Base-by-base conservation (phyloP, 176 grass and related monocot genomes). In the Oryza coarctata region DNA sequence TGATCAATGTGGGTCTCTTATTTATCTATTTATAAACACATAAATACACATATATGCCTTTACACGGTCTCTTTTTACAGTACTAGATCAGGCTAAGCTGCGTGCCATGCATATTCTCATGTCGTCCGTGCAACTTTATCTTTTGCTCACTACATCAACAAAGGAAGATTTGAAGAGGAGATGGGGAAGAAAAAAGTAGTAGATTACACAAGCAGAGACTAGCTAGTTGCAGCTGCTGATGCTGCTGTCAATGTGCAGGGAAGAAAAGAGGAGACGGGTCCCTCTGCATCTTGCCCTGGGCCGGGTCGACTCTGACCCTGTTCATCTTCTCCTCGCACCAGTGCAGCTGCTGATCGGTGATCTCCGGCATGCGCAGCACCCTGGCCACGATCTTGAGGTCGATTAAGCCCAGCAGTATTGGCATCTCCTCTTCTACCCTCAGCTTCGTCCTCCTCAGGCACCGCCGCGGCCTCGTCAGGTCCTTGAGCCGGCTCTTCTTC, bases 301-400 rank as follows among this genome's bases (percentile, higher is more conserved):
- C 70, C 20, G 45, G 63, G 66, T 90, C 88, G 13, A 99, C 72
- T 15, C 73, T 78, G 20, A 99, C 87, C 69, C 86, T 83, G 85
- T 43, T 80, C 93, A 99, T 99, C 89, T 95, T 99, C 87, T 95
- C 88, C 64, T 95, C 91, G 44, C 96, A 99, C 96, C 96, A 99
- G 41, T 94, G 89, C 82, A 99, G 73, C 76, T 99, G 96, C 66
- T 95, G 90, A 41, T 85, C 88, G 7, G 79, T 95, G 62, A 85
- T 63, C 55, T 90, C 91, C 62, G 91, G 69, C 93, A 92, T 90
- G 58, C 96, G 90, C 49, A 99, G 73, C 85, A 92, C 88, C 77
- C 96, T 84, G 22, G 93, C 90, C 62, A 99, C 87, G 60, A 95
- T 77, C 65, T 92, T 94, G 65, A 99, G 73, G 76, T 99, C 93